Conservation (phyloP, 306 rosid species). For the Quercus mongolica region DNA sequence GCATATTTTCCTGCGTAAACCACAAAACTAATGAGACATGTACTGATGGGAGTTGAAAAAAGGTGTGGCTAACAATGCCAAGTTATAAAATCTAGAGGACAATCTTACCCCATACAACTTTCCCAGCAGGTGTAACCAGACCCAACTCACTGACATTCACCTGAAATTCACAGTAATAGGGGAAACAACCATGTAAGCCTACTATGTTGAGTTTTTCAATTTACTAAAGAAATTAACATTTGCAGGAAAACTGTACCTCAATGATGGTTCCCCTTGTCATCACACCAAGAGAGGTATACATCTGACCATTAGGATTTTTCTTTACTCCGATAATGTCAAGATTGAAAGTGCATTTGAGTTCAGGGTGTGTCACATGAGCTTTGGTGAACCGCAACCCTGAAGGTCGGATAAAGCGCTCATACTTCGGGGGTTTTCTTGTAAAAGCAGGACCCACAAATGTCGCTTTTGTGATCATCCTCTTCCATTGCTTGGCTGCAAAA, state of each 20-base stretch:
- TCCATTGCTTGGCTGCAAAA: constrained; percentile 88
- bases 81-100: background rate
- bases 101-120: constrained; percentile 93
- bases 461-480: constrained; percentile 95
- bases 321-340: constrained; percentile 86
- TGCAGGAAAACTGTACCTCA: constrained; percentile 50
- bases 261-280: constrained; percentile 88
- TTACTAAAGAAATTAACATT: background rate
- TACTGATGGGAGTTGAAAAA: background rate
- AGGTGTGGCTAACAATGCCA: background rate
- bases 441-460: constrained; percentile 91
- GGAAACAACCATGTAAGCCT: background rate
- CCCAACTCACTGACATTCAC: constrained; percentile 96
- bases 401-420: constrained; percentile 89
- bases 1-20: constrained; percentile 78
- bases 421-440: constrained; percentile 95
- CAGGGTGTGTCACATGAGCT: constrained; percentile 97
- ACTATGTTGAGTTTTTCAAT: background rate
- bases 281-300: constrained; percentile 91
- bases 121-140: constrained; percentile 91
- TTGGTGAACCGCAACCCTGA: constrained; percentile 82
- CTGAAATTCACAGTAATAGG: constrained; percentile 35
- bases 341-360: constrained; percentile 88
- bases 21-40: background rate
- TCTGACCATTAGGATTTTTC: constrained; percentile 91